Base-by-base conservation (phyloP, 768 basidiomycete genomes). In the Leccinum boreale region DNA sequence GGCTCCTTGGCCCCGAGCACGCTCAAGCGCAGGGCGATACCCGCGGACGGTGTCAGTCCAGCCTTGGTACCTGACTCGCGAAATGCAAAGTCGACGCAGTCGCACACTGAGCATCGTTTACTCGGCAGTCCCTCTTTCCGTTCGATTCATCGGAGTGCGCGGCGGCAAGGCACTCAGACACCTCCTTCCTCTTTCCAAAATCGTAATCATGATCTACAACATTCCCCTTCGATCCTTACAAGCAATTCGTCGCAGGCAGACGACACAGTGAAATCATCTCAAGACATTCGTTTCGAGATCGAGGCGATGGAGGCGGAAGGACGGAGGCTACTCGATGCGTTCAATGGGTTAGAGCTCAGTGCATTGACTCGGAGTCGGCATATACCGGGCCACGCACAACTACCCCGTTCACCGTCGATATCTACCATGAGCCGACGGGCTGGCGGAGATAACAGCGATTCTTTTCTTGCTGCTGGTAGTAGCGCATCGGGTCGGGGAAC, bases 331-430 rank as follows among this genome's bases (percentile, higher is more conserved):
- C 79, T 90, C 72, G 90, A 92, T 65, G 89, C 89, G 3, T 92
- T 92, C 70, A 89, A 83, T 63, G 88, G 90, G 9, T 76, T 92
- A 39, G 90, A 92, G 69, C 76, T 92, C 57, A 86, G 80, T 33
- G 82, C 85, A 21, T 73, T 90, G 50, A 84, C 85, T 10, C 68
- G 73, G 59, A 65, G 57, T 58, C 73, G 70, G 45, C 61, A 69
- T 7, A 49, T 23, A 51, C 53, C 69, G 4, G 62, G 65, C 21
- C 60, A 70, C 28, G n/a, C 54, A 45, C 56, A 61, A 5, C 50
- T 67, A 35, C 70, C 72, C 24, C 73, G 60, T 17, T 70, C 71
- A 15, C 71, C 71, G 8, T 71, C 73, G 4, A 60, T 68, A 42
- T 71, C 71, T 28, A 50, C 56, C 12, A 53, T 56, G 57, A 68